Percentiles rank a stretch among this genome's conserved stretches.
These are phyloP conservation scores for Schwanniomyces etchellsii DNA, from an alignment of 1,139 yeast genomes.

Conservation along the genomic window DNA sequence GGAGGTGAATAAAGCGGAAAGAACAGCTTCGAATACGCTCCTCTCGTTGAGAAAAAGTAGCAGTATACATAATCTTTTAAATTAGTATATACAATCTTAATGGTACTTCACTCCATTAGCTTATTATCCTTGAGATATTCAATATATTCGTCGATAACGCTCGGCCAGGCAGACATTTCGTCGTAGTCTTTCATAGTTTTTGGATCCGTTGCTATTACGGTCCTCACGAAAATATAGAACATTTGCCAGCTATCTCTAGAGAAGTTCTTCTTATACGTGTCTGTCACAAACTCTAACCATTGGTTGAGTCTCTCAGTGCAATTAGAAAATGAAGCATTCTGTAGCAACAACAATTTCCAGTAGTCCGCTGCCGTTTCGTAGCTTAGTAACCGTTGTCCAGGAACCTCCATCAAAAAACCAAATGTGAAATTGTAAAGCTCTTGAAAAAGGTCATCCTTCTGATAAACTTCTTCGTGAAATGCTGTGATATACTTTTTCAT, in stretches of 20 bases:
- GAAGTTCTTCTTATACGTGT: slow-evolving; percentile 39
- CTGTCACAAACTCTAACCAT: slow-evolving; percentile 48
- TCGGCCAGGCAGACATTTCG: slow-evolving; percentile 89
- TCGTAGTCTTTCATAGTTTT: slow-evolving; percentile 49
- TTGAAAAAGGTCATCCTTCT: slow-evolving; percentile 37
- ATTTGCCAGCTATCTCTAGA: slow-evolving; percentile 81
- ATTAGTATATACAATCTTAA: background rate
- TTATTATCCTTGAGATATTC: slow-evolving; percentile 45
- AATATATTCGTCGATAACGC: slow-evolving; percentile 76
- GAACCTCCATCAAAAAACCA: slow-evolving; percentile 56
- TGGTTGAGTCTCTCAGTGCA: slow-evolving; percentile 26
- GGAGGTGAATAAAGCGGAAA: background rate
- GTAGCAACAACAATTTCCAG: slow-evolving; percentile 63
- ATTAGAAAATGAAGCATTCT: slow-evolving; percentile 12
- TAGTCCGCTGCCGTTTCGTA: slow-evolving; percentile 66
- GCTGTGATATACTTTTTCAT: slow-evolving; percentile 45
- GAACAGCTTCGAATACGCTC: background rate
- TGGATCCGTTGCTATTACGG: slow-evolving; percentile 46
- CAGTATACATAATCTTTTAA: slow-evolving; percentile 1
- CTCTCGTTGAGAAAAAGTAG: slow-evolving; percentile 1
- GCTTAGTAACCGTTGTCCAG: slow-evolving; percentile 50
- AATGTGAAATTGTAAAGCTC: slow-evolving; percentile 68
- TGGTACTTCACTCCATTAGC: slow-evolving; percentile 8
- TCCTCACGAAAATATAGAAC: slow-evolving; percentile 63
- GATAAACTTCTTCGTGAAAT: slow-evolving; percentile 25